A percentile compares a stretch with the other conserved stretches of the same genome.
Evolutionary conservation across 345 rosid genomes (phyloP).

Genomic region (Euphorbia pulcherrima): DNA sequence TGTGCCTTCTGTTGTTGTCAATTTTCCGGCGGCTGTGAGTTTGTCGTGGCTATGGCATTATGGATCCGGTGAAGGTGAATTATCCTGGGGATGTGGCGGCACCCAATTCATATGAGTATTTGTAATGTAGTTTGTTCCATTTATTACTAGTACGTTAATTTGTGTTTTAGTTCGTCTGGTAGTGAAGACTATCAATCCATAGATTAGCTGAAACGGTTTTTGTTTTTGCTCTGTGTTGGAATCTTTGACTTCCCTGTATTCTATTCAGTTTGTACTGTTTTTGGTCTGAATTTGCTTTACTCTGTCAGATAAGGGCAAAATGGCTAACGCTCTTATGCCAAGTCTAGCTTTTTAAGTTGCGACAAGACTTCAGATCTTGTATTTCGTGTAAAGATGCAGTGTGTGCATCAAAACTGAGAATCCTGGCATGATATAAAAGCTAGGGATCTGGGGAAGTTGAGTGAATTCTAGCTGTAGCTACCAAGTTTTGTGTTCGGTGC

Average conservation of each 20-base stretch:
- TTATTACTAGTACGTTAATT: background rate
- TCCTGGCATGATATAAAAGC: background rate
- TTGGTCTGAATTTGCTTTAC: background rate
- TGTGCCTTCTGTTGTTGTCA: background rate
- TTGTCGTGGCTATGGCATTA: background rate
- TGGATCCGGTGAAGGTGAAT: slow-evolving; percentile 19
- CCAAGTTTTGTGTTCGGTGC: background rate
- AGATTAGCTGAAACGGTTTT: background rate
- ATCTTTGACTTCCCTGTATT: background rate
- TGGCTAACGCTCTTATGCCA: background rate
- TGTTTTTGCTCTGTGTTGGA: background rate
- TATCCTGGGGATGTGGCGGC: slow-evolving; percentile 14
- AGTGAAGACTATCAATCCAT: background rate
- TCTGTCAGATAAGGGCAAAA: background rate
- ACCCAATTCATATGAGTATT: background rate
- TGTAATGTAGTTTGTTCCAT: background rate
- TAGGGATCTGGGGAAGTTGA: background rate
- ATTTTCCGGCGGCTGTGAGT: background rate
- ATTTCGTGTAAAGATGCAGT: too few relatives aligned
- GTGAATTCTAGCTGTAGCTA: too few relatives aligned
- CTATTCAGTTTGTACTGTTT: background rate
- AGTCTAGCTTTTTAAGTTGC: background rate
- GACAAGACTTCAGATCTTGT: background rate
- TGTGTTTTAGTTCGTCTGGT: background rate
- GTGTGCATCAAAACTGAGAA: background rate